Evolutionary conservation across 768 basidiomycete species (phyloP).

Genomic region (Tremella mesenterica): DNA sequence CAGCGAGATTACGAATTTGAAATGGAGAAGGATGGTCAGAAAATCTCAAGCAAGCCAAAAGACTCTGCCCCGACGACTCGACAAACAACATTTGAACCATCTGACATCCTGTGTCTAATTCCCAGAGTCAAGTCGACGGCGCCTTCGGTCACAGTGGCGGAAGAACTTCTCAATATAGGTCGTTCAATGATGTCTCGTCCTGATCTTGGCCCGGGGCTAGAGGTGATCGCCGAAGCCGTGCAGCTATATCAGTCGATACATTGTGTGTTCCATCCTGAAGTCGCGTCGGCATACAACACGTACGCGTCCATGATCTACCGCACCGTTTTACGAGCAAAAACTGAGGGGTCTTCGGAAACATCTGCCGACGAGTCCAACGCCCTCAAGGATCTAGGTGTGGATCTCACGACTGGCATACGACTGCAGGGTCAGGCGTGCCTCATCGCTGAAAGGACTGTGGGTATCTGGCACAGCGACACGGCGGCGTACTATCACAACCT

Average conservation of each 20-base stretch:
- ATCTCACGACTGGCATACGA: conserved; percentile 43
- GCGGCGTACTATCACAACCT: conserved; percentile 47
- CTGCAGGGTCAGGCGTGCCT: conserved; percentile 47
- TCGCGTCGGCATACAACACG: conserved; percentile 46
- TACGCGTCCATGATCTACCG: conserved; percentile 47
- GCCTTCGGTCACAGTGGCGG: conserved; percentile 45
- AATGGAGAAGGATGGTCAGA: conserved; percentile 31
- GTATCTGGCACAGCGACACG: conserved; percentile 45
- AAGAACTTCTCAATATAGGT: conserved; percentile 47
- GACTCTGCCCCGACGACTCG: background rate
- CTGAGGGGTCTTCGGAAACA: conserved; percentile 20
- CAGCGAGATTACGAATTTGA: conserved; percentile 45
- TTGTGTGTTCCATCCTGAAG: conserved; percentile 47
- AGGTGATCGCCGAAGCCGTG: conserved; percentile 46
- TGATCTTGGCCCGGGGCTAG: conserved; percentile 44
- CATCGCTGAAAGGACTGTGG: conserved; percentile 46
- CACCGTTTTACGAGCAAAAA: conserved; percentile 43
- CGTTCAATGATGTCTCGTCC: conserved; percentile 43
- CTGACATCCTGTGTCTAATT: conserved; percentile 45
- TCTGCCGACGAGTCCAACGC: conserved; percentile 30
- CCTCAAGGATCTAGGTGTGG: conserved; percentile 34
- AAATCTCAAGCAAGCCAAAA: conserved; percentile 16
- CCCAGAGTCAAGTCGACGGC: conserved; percentile 46
- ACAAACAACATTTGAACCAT: conserved; percentile 42
- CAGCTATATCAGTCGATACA: conserved; percentile 47